Conservation (phyloP, 2,329 filamentous ascomycete genomes). For the Penicillium concentricum region DNA sequence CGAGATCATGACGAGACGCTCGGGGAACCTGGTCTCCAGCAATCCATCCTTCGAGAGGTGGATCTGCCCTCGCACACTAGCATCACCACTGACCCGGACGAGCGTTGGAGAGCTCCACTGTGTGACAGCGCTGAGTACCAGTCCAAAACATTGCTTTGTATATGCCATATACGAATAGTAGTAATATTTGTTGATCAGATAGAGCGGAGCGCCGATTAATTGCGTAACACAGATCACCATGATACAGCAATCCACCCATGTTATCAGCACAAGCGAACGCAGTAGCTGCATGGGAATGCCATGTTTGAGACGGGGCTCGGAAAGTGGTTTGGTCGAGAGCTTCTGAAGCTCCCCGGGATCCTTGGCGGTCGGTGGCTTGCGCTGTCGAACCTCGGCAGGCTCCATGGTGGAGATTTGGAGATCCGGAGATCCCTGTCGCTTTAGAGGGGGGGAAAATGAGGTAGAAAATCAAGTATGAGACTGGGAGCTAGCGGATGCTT, state of each 20-base stretch:
- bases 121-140: conserved; percentile 62
- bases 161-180: conserved; percentile 66
- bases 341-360: conserved; percentile 18
- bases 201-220: conserved; percentile 60
- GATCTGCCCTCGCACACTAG: conserved; percentile 59
- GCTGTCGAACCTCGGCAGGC: conserved; percentile 33
- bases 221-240: conserved; percentile 54
- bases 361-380: conserved; percentile 23
- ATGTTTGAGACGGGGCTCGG: conserved; percentile 45
- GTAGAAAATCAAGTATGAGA: background rate
- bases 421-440: background rate
- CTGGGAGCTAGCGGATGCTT: background rate
- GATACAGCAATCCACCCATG: conserved; percentile 47
- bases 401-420: conserved; percentile 27
- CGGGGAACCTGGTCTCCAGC: conserved; percentile 59
- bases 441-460: background rate
- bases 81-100: conserved; percentile 62
- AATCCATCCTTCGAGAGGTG: conserved; percentile 57
- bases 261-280: conserved; percentile 44
- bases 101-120: conserved; percentile 63
- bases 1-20: conserved; percentile 61
- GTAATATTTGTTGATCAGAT: conserved; percentile 59
- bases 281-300: conserved; percentile 46
- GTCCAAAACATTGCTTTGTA: conserved; percentile 64
- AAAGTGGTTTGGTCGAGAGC: conserved; percentile 20